Conservation (phyloP, 345 rosid genomes). For the Acer campestre region DNA sequence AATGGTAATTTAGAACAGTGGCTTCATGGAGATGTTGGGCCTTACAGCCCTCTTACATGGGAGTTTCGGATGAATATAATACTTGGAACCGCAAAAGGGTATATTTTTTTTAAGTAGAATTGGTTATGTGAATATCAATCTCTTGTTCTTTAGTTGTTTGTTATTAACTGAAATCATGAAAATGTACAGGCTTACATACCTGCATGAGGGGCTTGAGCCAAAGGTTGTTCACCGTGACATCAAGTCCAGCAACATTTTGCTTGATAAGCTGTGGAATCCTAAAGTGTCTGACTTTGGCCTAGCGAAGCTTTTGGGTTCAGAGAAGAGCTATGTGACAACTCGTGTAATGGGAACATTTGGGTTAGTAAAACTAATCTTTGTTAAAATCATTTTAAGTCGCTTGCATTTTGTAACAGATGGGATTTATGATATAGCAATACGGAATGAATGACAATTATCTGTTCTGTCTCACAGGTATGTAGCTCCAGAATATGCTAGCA, state of each 20-base stretch:
- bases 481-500: slow-evolving; percentile 98
- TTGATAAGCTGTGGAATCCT: slow-evolving; percentile 83
- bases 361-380: slow-evolving; percentile 35
- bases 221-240: slow-evolving; percentile 91
- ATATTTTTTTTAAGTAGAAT: background rate
- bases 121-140: slow-evolving; percentile 16
- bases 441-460: background rate
- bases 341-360: slow-evolving; percentile 99
- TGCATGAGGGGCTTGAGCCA: slow-evolving; percentile 93
- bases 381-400: background rate
- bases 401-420: background rate
- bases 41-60: slow-evolving; percentile 84
- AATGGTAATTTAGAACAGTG: slow-evolving; percentile 93
- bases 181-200: slow-evolving; percentile 57
- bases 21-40: slow-evolving; percentile 87
- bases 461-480: slow-evolving; percentile 57
- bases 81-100: slow-evolving; percentile 88
- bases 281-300: slow-evolving; percentile 91
- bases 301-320: slow-evolving; percentile 88
- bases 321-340: slow-evolving; percentile 83
- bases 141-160: background rate
- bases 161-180: slow-evolving; percentile 9
- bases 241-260: slow-evolving; percentile 91
- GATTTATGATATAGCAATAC: background rate
- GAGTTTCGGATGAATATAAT: slow-evolving; percentile 78